Evolutionary conservation across 495 filamentous ascomycete genomes (phyloP).

Genomic region (Aspergillus cavernicola): DNA sequence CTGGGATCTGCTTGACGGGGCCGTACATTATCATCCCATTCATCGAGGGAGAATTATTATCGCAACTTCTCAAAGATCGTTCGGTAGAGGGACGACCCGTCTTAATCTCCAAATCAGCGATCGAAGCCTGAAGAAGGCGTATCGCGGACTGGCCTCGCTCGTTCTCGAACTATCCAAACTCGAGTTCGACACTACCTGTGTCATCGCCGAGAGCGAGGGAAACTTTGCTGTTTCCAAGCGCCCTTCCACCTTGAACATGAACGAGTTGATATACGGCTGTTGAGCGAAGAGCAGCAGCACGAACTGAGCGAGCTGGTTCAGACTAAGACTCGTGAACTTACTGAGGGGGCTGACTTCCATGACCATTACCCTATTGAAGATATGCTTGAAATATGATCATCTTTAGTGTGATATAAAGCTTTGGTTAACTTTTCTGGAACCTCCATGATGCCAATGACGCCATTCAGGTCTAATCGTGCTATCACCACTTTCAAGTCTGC

Average conservation of each 20-base stretch:
- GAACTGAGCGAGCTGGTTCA: neutral
- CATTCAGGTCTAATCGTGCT: no score
- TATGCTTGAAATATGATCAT: constrained; percentile 1
- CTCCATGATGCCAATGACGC: no score
- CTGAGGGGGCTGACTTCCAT: neutral
- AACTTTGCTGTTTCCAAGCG: neutral
- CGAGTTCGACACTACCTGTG: neutral
- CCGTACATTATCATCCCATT: constrained; percentile 8
- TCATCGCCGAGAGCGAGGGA: neutral
- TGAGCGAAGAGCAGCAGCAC: neutral
- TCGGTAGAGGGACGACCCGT: constrained; percentile 1
- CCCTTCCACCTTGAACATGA: constrained; percentile 22
- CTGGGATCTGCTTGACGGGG: constrained; percentile 1
- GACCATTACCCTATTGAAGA: constrained; percentile 5
- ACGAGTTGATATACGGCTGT: constrained; percentile 12
- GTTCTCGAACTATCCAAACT: neutral
- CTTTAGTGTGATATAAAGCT: neutral
- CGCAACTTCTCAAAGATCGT: constrained; percentile 1
- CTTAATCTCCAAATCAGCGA: constrained; percentile 1
- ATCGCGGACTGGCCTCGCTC: neutral
- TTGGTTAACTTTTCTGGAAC: no score
- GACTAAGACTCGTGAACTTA: neutral
- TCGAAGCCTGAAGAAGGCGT: constrained; percentile 3
- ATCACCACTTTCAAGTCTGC: no score
- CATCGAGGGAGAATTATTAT: neutral